phyloP scores from a whole-genome alignment of 768 basidiomycete species.

The Crucibulum laeve region DNA sequence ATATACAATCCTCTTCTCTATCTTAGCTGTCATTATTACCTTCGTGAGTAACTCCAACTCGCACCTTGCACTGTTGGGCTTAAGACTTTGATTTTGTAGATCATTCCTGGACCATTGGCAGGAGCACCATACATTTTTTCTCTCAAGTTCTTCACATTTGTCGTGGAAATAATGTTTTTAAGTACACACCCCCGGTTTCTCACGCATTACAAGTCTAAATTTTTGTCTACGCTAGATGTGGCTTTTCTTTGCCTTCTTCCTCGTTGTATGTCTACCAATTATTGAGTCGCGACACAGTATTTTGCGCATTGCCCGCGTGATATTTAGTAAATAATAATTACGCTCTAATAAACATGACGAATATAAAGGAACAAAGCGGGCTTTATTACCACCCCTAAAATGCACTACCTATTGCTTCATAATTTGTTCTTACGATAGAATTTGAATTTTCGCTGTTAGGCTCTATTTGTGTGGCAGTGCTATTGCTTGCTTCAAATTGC shows the following conservation, averaged over 20 bases:
- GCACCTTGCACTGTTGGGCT: background rate
- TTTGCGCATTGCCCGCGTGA: constrained; percentile 2
- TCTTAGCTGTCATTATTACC: constrained; percentile 11
- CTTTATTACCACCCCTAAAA: too few species aligned
- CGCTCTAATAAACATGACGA: background rate
- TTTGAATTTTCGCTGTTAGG: background rate
- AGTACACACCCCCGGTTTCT: background rate
- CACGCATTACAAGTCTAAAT: background rate
- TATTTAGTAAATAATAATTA: background rate
- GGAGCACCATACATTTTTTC: constrained; percentile 11
- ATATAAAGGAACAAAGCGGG: background rate
- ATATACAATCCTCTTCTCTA: constrained; percentile 8
- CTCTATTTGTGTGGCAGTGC: background rate
- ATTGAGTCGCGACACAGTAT: constrained; percentile 8
- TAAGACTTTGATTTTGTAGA: background rate
- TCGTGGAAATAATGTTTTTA: constrained; percentile 11
- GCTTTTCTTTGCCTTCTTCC: constrained; percentile 12
- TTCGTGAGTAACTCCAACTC: constrained; percentile 5
- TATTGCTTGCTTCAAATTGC: background rate
- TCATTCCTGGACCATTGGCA: constrained; percentile 9
- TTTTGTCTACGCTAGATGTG: constrained; percentile 5
- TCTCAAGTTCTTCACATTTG: constrained; percentile 5
- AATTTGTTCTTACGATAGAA: too few species aligned
- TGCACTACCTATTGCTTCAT: too few species aligned
- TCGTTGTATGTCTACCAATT: constrained; percentile 9